phyloP scores from a whole-genome alignment of 2,329 filamentous ascomycete genomes.

The Colletotrichum abscissum region DNA sequence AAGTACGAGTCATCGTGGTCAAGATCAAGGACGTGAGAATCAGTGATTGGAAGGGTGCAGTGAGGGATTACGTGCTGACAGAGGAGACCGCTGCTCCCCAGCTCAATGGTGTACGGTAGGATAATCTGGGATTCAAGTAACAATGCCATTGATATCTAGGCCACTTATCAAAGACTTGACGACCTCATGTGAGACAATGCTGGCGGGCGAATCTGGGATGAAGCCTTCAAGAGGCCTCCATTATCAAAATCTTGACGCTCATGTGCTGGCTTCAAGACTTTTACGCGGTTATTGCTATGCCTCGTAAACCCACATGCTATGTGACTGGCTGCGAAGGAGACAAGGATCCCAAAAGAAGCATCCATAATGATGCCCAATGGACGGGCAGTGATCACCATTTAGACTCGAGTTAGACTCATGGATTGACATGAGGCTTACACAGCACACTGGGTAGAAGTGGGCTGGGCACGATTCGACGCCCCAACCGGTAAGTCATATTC shows the following conservation, averaged over 20 bases:
- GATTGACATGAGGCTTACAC: neutral
- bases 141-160: neutral
- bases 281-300: neutral
- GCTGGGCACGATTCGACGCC: neutral
- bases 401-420: neutral
- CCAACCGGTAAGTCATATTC: neutral
- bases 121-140: neutral
- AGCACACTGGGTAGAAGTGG: neutral
- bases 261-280: neutral
- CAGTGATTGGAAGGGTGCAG: conserved; percentile 94
- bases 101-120: conserved; percentile 54
- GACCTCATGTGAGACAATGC: neutral
- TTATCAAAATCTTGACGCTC: neutral
- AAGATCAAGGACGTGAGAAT: conserved; percentile 86
- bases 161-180: neutral
- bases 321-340: neutral
- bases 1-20: conserved; percentile 89
- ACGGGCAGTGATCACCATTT: neutral
- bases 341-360: neutral
- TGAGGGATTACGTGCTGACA: conserved; percentile 77
- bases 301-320: neutral
- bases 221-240: neutral
- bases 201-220: no score
- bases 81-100: conserved; percentile 42
- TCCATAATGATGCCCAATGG: neutral